Conservation (phyloP, 148 eudicot species). For the Dysphania ambrosioides region DNA sequence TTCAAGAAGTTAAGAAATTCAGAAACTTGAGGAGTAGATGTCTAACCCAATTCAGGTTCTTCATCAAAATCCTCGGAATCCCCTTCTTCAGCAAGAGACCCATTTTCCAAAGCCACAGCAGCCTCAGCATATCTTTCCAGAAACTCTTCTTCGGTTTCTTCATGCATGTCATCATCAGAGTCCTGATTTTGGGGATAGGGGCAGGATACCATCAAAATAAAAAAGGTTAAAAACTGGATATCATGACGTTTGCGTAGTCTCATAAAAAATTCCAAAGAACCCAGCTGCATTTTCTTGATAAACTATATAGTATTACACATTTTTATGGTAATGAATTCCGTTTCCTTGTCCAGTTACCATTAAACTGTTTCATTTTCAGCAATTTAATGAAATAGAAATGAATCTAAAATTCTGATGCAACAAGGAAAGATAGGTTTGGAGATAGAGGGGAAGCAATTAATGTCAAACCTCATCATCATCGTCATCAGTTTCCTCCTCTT, state of each 20-base stretch:
- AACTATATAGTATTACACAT: background rate
- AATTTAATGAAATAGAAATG: background rate
- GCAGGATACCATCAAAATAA: slow-evolving; percentile 10
- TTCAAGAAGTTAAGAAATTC: background rate
- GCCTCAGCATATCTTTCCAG: slow-evolving; percentile 72
- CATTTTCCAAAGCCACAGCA: slow-evolving; percentile 63
- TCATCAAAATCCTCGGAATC: slow-evolving; percentile 58
- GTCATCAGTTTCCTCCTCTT: slow-evolving; percentile 39
- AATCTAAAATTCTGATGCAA: slow-evolving; percentile 1
- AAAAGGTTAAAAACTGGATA: slow-evolving; percentile 4
- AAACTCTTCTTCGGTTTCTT: slow-evolving; percentile 84
- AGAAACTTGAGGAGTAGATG: background rate
- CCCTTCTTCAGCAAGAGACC: slow-evolving; percentile 52
- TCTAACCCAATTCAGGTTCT: slow-evolving; percentile 66
- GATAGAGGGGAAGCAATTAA: slow-evolving; percentile 1
- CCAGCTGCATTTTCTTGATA: background rate
- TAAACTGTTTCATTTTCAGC: background rate
- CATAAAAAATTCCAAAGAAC: background rate
- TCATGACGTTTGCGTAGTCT: background rate
- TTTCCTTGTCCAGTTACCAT: background rate
- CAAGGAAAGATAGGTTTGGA: background rate
- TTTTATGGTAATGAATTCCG: background rate
- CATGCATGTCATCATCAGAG: slow-evolving; percentile 62
- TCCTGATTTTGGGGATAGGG: slow-evolving; percentile 35
- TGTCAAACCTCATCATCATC: slow-evolving; percentile 51